These are phyloP conservation scores for Didymella pinodella DNA, from an alignment of 2,329 filamentous ascomycete genomes.

Conservation along the genomic window DNA sequence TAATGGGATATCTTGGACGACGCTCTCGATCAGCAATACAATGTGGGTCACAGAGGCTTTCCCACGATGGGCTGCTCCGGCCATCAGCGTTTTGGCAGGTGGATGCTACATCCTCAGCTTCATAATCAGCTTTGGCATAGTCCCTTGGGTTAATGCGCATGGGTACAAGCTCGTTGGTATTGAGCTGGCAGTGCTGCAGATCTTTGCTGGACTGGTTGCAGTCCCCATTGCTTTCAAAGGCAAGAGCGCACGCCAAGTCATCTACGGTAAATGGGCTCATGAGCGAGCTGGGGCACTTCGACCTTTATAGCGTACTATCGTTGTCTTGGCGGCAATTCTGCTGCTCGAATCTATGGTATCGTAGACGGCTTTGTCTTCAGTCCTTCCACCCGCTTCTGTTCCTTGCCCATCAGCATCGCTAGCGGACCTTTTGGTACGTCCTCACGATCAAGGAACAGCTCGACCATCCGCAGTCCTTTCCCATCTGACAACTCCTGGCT, in stretches of 20 bases:
- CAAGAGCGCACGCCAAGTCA: constrained; percentile 38
- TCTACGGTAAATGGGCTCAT: constrained; percentile 39
- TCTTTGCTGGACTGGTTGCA: constrained; percentile 36
- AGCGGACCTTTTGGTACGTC: constrained; percentile 25
- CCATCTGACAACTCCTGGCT: constrained; percentile 50
- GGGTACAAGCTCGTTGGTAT: constrained; percentile 42
- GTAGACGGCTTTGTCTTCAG: constrained; percentile 1
- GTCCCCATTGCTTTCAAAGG: constrained; percentile 45
- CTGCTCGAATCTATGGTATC: constrained; percentile 5
- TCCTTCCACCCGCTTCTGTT: constrained; percentile 10
- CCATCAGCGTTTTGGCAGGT: constrained; percentile 36
- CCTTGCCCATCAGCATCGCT: constrained; percentile 17
- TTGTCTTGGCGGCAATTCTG: neutral
- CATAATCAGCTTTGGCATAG: constrained; percentile 33
- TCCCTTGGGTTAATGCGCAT: constrained; percentile 37
- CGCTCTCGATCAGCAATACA: constrained; percentile 36
- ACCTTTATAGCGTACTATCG: constrained; percentile 24
- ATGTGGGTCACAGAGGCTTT: constrained; percentile 47
- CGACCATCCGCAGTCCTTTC: constrained; percentile 53
- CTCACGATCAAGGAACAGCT: constrained; percentile 51
- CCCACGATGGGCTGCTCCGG: constrained; percentile 44
- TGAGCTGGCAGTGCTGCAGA: constrained; percentile 49
- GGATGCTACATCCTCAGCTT: constrained; percentile 37
- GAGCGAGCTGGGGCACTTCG: constrained; percentile 40
- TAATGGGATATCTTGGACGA: constrained; percentile 39